These are phyloP conservation scores for Psilocybe tampanensis DNA, from an alignment of 768 basidiomycete species.

Conservation along the genomic window DNA sequence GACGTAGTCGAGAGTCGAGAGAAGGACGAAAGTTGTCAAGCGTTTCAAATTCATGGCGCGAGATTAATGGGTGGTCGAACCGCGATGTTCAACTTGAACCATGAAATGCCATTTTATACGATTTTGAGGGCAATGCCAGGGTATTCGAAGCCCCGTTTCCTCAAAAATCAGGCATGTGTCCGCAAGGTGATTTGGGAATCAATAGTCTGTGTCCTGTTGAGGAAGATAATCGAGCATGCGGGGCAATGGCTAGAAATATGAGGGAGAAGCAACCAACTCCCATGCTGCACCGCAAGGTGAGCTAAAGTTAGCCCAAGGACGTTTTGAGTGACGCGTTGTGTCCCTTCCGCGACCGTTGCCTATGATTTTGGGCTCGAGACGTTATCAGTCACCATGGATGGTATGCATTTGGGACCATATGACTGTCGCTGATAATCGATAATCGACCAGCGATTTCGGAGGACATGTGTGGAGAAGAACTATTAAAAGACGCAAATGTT, in stretches of 20 bases:
- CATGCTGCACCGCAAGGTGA: conserved; percentile 4
- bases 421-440: neutral
- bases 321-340: neutral
- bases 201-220: neutral
- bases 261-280: conserved; percentile 1
- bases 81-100: neutral
- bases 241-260: conserved; percentile 7
- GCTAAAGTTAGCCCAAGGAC: conserved; percentile 9
- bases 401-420: conserved; percentile 1
- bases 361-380: neutral
- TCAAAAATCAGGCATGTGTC: neutral
- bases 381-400: neutral
- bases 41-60: conserved; percentile 9
- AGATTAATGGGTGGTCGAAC: neutral
- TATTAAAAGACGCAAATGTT: too few relatives aligned
- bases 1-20: conserved; percentile 9
- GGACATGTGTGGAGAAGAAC: too few relatives aligned
- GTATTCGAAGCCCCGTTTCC: neutral
- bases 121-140: neutral
- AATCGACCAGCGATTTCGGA: too few relatives aligned
- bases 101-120: conserved; percentile 2
- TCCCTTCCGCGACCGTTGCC: neutral
- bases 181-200: neutral
- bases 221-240: conserved; percentile 14
- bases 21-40: conserved; percentile 3